Base-by-base conservation (phyloP, 345 rosid species). In the Hibiscus tridactylites region DNA sequence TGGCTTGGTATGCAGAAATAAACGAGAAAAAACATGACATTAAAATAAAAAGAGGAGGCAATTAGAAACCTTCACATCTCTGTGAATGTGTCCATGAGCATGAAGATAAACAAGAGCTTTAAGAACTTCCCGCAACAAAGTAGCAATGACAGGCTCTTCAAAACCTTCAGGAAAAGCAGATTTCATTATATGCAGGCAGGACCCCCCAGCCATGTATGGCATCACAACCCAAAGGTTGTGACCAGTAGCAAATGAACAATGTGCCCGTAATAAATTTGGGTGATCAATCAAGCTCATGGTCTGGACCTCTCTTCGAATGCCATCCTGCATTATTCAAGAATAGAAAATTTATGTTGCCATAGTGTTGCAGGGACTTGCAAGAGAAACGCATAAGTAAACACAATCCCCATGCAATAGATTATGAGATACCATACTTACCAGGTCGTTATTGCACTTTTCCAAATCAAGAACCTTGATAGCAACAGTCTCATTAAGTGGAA, bases 121-220 rank as follows among this genome's bases (percentile, higher is more conserved):
- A 61, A 95, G 92, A 80, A 92, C 90, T 79, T 95, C 97, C 37
- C 83, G 88, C 81, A 95, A 84, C 78, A 92, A 74, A 65, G 90
- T 90, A 68, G 96, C 97, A 58, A 95, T 95, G 74, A 90, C 97
- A 83, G 89, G 89, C 79, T 95, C 97, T 69, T 95, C 99, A 81
- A 95, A 95, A 81, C 99, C 97, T 73, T 90, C 99, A 37, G 81
- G 86, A 82, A 71, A 83, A 64, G 93, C 73, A 61, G 91, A 88
- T 83, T 94, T 90, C 85, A 95, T 95, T 69, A 92, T 88, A 81
- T 91, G 99, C 75, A 95, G 87, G 85, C 97, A 95, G 60, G 99
- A 95, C 65, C 99, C 99, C 61, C 96, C 97, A 66, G 90, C 90
- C 99, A 95, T 95, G 88, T 88, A 95, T 4, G 99, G 97, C 99